A percentile compares a stretch with the other conserved stretches of the same genome.
Evolutionary conservation across 495 filamentous ascomycete species (phyloP).

Genomic region (Penicillium subrubescens): DNA sequence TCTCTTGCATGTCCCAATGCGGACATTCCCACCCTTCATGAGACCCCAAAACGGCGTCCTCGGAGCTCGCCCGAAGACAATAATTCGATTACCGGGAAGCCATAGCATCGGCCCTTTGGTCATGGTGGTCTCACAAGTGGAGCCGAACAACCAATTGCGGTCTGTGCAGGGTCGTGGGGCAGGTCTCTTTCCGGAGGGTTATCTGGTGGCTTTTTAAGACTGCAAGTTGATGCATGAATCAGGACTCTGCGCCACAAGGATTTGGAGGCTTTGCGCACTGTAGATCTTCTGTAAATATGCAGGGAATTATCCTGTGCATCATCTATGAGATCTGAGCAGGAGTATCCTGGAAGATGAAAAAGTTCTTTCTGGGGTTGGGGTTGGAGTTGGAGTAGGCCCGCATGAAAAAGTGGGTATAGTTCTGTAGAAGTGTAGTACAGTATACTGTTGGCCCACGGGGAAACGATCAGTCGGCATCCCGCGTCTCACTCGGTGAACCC

Average conservation of each 20-base stretch:
- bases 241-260: background rate
- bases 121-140: constrained; percentile 13
- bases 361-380: background rate
- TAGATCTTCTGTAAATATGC: background rate
- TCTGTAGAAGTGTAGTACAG: background rate
- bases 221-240: background rate
- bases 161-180: constrained; percentile 2
- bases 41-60: constrained; percentile 10
- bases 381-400: constrained; percentile 4
- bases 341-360: background rate
- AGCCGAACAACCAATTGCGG: constrained; percentile 23
- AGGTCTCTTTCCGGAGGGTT: constrained; percentile 15
- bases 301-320: background rate
- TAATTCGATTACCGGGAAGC: background rate
- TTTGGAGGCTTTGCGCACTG: background rate
- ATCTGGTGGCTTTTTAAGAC: background rate
- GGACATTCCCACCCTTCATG: constrained; percentile 14
- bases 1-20: constrained; percentile 13
- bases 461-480: constrained; percentile 30
- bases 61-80: constrained; percentile 7
- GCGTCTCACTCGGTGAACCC: constrained; percentile 10
- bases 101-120: constrained; percentile 12
- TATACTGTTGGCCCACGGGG: constrained; percentile 7
- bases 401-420: constrained; percentile 16
- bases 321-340: background rate